These are phyloP conservation scores for Alternaria solani DNA, from an alignment of 2,329 filamentous ascomycete species.

Conservation along the genomic window DNA sequence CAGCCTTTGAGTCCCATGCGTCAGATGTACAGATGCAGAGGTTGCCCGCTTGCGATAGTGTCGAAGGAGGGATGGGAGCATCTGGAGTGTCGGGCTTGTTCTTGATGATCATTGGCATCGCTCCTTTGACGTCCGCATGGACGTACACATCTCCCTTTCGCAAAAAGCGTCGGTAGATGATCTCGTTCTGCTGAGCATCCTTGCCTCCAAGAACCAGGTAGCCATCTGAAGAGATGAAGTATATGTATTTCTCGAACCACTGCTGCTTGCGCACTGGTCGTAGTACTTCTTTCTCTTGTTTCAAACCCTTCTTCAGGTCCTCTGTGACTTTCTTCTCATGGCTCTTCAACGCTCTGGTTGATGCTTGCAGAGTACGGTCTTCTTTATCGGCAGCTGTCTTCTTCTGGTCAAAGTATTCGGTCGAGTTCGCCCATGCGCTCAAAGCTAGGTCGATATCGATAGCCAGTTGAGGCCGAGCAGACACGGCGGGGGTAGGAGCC, in stretches of 20 bases:
- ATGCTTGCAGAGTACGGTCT: constrained; percentile 83
- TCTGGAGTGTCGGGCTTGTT: constrained; percentile 80
- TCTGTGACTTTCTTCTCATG: constrained; percentile 87
- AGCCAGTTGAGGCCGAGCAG: constrained; percentile 60
- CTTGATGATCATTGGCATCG: constrained; percentile 86
- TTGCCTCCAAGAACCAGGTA: constrained; percentile 91
- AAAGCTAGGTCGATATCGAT: constrained; percentile 87
- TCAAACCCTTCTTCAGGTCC: constrained; percentile 85
- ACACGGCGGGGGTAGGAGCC: constrained; percentile 44
- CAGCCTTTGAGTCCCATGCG: constrained; percentile 95
- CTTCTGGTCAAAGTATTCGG: constrained; percentile 91
- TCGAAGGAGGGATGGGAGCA: constrained; percentile 89
- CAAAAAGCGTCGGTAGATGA: constrained; percentile 86
- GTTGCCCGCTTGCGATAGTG: constrained; percentile 87
- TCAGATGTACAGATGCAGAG: constrained; percentile 84
- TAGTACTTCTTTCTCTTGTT: constrained; percentile 88
- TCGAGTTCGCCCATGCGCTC: constrained; percentile 87
- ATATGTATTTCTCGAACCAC: constrained; percentile 98
- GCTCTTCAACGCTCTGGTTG: constrained; percentile 82
- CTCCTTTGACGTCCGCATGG: constrained; percentile 86
- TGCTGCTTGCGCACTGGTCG: constrained; percentile 82
- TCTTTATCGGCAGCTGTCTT: constrained; percentile 85
- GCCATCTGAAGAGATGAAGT: constrained; percentile 94
- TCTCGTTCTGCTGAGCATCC: constrained; percentile 88
- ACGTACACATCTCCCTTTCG: constrained; percentile 91